Evolutionary conservation across 768 basidiomycete genomes (phyloP), one percentile per base, ranked within the genome.

Genomic region (button mushroom (Agaricus bisporus)): DNA sequence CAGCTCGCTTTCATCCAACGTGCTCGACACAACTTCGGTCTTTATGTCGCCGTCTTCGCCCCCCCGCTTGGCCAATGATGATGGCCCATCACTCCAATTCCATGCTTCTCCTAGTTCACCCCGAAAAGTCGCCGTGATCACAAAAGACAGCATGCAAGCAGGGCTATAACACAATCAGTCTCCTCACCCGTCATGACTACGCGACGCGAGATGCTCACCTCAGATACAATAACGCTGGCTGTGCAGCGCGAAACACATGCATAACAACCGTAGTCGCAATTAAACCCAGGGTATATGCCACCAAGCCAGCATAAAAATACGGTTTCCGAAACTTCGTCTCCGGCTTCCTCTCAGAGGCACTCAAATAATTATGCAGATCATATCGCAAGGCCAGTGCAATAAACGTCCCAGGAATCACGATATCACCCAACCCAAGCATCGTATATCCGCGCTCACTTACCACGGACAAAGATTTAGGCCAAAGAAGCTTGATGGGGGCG

Each of bases 191-290:
- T 36, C 8, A 20, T 14, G 28, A 10, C n/a, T 36, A 39, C 26
- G 25, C 36, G 15, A 39, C 26, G 25, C 36, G 15, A 32, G 12
- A 28, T 15, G 54, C 80, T 63, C 60, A 88, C 88, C 87, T 88
- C 57, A 99, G 78, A 69, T 98, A 99, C 42, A 99, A 72, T 51
- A 99, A 70, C 1, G 95, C 95, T 1, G 95, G 95, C 61, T 99
- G 95, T 3, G 90, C 92, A 6, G 75, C 76, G 29, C 75, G 73
- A 60, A 82, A 85, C 38, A 69, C 63, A 63, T 95, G 90, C 93
- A 97, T 92, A 20, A 95, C 88, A 0, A 66, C 62, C 81, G 97
- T 91, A 7, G 95, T 95, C 12, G 74, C 75, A 15, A 73, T 67
- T 29, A 98, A 78, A 1, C 91, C 94, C 35, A 73, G 51, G 18